phyloP scores from a whole-genome alignment of 2,329 filamentous ascomycete genomes.

The Trematosphaeria pertusa region DNA sequence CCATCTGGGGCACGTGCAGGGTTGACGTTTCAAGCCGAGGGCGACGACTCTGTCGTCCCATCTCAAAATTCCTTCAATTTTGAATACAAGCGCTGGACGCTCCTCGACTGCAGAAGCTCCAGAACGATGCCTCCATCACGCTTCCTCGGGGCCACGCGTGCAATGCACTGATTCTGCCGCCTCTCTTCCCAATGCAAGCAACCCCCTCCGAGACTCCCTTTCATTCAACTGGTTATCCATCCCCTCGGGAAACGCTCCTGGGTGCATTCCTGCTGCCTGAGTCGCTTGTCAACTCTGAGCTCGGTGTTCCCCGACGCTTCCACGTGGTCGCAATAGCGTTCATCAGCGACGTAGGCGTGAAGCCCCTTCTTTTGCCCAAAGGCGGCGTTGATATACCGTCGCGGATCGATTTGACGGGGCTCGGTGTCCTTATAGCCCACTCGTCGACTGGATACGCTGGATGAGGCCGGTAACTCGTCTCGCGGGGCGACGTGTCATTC shows the following conservation, averaged over 20 bases:
- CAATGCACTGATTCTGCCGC: too few species aligned
- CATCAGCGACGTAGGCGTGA: constrained; percentile 27
- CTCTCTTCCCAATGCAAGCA: too few species aligned
- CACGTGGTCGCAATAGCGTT: constrained; percentile 28
- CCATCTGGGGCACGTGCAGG: too few species aligned
- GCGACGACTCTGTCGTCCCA: too few species aligned
- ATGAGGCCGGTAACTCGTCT: constrained; percentile 30
- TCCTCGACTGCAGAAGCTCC: too few species aligned
- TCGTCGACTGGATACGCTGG: constrained; percentile 33
- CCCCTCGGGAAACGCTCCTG: constrained; percentile 15
- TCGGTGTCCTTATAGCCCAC: constrained; percentile 36
- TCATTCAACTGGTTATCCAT: background rate
- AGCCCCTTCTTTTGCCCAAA: constrained; percentile 16
- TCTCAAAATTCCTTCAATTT: too few species aligned
- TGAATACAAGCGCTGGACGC: too few species aligned
- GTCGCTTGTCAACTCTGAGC: constrained; percentile 8
- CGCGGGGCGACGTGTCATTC: constrained; percentile 12
- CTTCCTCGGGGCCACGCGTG: too few species aligned
- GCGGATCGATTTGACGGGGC: constrained; percentile 31
- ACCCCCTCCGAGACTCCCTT: too few species aligned
- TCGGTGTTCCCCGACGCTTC: constrained; percentile 28
- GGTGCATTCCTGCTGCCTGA: constrained; percentile 8
- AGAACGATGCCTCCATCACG: too few species aligned
- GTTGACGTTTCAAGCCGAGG: too few species aligned
- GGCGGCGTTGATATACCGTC: constrained; percentile 31